These are phyloP conservation scores for Exophiala alcalophila DNA, from an alignment of 2,329 filamentous ascomycete species.

Conservation along the genomic window DNA sequence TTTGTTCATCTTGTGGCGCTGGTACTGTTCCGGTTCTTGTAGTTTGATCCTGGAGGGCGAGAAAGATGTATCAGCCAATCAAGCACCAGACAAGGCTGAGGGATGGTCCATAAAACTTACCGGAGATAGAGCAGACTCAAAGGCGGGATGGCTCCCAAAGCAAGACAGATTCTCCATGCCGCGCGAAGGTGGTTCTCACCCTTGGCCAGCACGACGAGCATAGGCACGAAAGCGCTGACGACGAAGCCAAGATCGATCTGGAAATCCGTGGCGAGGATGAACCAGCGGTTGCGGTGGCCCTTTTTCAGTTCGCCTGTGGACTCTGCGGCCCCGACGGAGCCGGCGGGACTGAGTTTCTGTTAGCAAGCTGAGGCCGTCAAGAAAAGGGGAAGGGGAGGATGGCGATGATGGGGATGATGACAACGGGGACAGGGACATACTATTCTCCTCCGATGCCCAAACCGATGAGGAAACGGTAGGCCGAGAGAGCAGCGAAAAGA, in stretches of 20 bases:
- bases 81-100: too few species aligned
- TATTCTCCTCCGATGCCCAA: constrained; percentile 69
- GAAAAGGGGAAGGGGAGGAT: background rate
- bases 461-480: constrained; percentile 79
- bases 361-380: background rate
- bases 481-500: constrained; percentile 73
- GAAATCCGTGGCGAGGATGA: constrained; percentile 83
- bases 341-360: constrained; percentile 41
- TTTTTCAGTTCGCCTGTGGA: constrained; percentile 75
- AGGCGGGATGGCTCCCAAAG: constrained; percentile 73
- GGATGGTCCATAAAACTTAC: background rate
- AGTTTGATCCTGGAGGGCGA: constrained; percentile 52
- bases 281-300: constrained; percentile 83
- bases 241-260: constrained; percentile 86
- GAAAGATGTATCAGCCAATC: background rate
- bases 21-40: constrained; percentile 75
- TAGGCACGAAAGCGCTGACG: constrained; percentile 72
- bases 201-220: constrained; percentile 59
- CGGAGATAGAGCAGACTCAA: constrained; percentile 68
- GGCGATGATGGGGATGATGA: too few species aligned
- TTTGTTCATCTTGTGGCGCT: constrained; percentile 65
- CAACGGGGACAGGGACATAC: too few species aligned
- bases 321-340: constrained; percentile 80
- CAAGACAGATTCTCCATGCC: constrained; percentile 79
- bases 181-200: constrained; percentile 63